Evolutionary conservation across 441 rosid genomes (phyloP).

Genomic region (Jatropha multifida): DNA sequence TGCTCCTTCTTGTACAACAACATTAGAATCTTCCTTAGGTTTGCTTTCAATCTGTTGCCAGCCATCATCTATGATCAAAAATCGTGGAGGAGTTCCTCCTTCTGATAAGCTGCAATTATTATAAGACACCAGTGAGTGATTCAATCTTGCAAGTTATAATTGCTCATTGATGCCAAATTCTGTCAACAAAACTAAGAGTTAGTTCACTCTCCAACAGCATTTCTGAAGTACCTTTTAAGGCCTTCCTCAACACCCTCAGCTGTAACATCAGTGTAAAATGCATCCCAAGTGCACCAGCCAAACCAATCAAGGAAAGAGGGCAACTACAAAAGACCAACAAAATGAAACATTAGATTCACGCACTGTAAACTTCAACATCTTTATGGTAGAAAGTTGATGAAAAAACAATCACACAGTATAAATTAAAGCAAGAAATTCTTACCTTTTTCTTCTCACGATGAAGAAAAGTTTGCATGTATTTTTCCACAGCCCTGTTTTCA

Average conservation of each 20-base stretch:
- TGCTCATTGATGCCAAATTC: neutral
- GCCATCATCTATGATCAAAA: conserved; percentile 92
- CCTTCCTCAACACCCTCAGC: conserved; percentile 94
- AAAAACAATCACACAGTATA: neutral
- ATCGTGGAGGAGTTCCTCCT: conserved; percentile 86
- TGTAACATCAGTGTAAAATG: conserved; percentile 96
- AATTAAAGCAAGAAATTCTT: neutral
- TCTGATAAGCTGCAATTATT: conserved; percentile 62
- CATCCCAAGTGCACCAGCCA: conserved; percentile 99
- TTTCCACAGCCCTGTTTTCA: conserved; percentile 72
- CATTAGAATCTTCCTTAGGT: conserved; percentile 52
- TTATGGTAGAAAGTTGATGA: neutral
- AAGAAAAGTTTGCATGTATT: conserved; percentile 78
- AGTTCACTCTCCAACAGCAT: conserved; percentile 12
- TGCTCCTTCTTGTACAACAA: conserved; percentile 86
- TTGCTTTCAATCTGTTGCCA: conserved; percentile 94
- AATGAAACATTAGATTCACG: conserved; percentile 19
- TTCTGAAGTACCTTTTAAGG: conserved; percentile 59
- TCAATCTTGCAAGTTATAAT: conserved; percentile 4
- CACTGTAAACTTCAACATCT: neutral
- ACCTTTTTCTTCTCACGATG: conserved; percentile 95
- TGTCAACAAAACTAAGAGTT: neutral
- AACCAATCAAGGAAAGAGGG: conserved; percentile 93
- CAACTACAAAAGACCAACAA: conserved; percentile 42
- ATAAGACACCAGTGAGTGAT: conserved; percentile 20